phyloP scores from a whole-genome alignment of 371 early-diverging fungal species.

The Haplosporangium sp. region DNA sequence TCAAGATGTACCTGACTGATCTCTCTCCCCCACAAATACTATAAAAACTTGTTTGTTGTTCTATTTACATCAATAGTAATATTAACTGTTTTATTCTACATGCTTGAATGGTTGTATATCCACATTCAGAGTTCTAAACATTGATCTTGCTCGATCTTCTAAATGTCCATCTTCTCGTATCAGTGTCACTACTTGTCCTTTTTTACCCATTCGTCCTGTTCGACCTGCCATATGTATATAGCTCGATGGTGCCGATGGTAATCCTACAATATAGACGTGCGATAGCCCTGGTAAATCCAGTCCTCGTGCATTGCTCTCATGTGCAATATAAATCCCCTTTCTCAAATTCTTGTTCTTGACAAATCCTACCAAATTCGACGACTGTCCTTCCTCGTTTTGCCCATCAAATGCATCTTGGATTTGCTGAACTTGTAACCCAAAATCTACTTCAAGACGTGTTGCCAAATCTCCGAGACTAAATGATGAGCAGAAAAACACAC shows the following conservation, averaged over 20 bases:
- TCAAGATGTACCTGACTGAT: too few relatives aligned
- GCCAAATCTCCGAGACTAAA: constrained; percentile 54
- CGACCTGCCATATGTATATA: constrained; percentile 92
- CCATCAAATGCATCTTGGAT: constrained; percentile 29
- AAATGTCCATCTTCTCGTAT: constrained; percentile 60
- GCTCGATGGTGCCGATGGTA: constrained; percentile 68
- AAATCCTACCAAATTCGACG: neutral
- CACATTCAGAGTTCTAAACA: constrained; percentile 38
- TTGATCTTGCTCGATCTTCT: constrained; percentile 43
- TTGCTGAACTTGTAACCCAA: constrained; percentile 40
- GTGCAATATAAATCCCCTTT: constrained; percentile 69
- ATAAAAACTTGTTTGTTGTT: too few relatives aligned
- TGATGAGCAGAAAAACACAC: constrained; percentile 71
- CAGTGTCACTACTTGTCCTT: constrained; percentile 71
- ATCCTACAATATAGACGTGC: constrained; percentile 87
- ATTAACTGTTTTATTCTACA: constrained; percentile 30
- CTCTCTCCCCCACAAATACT: too few relatives aligned
- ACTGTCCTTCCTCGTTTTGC: neutral
- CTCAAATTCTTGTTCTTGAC: neutral
- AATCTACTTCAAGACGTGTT: constrained; percentile 39
- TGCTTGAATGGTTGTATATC: constrained; percentile 32
- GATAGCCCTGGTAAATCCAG: constrained; percentile 88
- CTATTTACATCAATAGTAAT: too few relatives aligned
- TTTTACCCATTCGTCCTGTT: constrained; percentile 75
- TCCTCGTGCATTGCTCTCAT: constrained; percentile 87